phyloP scores from a whole-genome alignment of 345 rosid genomes.

The Durio zibethinus region DNA sequence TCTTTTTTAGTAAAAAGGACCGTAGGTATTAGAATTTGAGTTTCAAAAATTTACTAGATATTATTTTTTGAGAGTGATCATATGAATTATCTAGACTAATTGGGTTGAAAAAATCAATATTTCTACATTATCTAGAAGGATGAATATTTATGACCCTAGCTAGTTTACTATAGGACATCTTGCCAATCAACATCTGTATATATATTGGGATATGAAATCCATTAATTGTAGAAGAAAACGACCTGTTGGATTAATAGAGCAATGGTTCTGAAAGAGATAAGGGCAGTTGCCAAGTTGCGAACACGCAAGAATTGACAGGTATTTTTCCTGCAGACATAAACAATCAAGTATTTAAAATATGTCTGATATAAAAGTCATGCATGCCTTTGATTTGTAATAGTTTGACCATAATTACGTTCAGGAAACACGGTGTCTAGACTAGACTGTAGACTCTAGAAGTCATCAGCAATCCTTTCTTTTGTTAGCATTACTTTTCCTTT shows the following conservation, averaged over 20 bases:
- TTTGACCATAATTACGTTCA: background rate
- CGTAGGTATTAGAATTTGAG: too few relatives aligned
- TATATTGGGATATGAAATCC: background rate
- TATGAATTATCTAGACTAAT: too few relatives aligned
- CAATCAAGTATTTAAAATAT: too few relatives aligned
- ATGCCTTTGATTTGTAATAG: background rate
- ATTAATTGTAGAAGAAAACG: constrained; percentile 1
- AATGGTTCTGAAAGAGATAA: background rate
- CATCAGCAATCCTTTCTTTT: too few relatives aligned
- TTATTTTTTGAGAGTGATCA: too few relatives aligned
- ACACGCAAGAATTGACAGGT: too few relatives aligned
- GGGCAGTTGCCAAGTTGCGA: background rate
- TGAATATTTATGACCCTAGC: background rate
- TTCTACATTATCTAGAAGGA: background rate
- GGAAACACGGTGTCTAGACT: background rate
- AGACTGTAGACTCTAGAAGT: background rate
- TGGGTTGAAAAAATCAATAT: background rate
- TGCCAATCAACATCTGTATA: background rate
- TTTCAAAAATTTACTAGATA: too few relatives aligned
- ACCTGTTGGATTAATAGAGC: background rate
- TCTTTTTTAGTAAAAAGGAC: too few relatives aligned
- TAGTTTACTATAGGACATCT: background rate
- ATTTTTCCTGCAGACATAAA: too few relatives aligned
- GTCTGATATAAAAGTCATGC: background rate
- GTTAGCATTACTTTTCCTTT: background rate